A percentile compares a stretch with the other conserved stretches of the same genome.
These are phyloP conservation scores for Mycena leptocephala DNA, from an alignment of 768 basidiomycete species.

Conservation along the genomic window DNA sequence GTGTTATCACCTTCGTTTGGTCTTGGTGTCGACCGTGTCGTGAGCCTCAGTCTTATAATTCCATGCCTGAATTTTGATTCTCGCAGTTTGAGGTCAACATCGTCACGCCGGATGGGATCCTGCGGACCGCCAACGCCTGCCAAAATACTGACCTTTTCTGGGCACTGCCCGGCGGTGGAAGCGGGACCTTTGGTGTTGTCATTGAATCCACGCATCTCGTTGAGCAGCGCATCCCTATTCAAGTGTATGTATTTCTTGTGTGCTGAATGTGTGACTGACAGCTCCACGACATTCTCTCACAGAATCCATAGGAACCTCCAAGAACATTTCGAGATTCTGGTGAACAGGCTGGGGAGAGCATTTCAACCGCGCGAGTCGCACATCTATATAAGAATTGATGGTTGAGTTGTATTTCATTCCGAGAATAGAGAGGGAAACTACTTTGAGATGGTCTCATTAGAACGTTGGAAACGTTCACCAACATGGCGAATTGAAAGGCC, in stretches of 20 bases:
- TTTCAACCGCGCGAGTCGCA: not conserved
- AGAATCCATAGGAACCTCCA: slow-evolving; percentile 18
- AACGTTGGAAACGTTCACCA: too few relatives aligned
- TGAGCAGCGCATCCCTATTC: slow-evolving; percentile 3
- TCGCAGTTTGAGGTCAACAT: slow-evolving; percentile 51
- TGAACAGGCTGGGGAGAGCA: slow-evolving; percentile 31
- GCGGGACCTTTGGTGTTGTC: slow-evolving; percentile 49
- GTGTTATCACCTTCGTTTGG: slow-evolving; percentile 41
- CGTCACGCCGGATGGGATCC: slow-evolving; percentile 58
- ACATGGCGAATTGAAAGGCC: too few relatives aligned
- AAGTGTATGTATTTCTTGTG: slow-evolving; percentile 1
- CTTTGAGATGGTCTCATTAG: too few relatives aligned
- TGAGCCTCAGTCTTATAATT: slow-evolving; percentile 3
- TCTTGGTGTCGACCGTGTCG: slow-evolving; percentile 44
- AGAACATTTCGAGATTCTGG: slow-evolving; percentile 6
- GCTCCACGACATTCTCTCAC: too few relatives aligned
- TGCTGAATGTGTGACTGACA: not conserved
- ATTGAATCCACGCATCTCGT: slow-evolving; percentile 24
- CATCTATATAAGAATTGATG: too few relatives aligned
- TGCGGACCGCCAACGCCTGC: slow-evolving; percentile 52
- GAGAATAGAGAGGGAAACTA: too few relatives aligned
- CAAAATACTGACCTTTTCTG: slow-evolving; percentile 62
- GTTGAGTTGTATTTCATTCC: too few relatives aligned
- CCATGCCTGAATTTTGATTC: not conserved
- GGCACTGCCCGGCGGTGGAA: slow-evolving; percentile 61